phyloP scores from a whole-genome alignment of 768 basidiomycete species.

The Xerocomellus chrysenteron region DNA sequence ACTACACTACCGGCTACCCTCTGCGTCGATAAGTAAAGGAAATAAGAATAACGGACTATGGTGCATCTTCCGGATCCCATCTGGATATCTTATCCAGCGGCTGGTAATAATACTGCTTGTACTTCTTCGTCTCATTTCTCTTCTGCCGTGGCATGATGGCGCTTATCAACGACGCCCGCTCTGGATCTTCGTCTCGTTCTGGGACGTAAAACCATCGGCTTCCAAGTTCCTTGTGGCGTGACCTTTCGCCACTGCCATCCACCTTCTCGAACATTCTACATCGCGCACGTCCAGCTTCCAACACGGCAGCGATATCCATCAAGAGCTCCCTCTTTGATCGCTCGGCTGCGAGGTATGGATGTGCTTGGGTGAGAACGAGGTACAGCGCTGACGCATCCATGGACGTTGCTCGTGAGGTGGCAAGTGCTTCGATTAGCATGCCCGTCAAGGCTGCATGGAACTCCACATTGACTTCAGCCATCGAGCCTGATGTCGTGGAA shows the following conservation, averaged over 20 bases:
- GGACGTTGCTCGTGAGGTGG: conserved; percentile 69
- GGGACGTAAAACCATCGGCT: conserved; percentile 74
- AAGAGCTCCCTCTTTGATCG: conserved; percentile 45
- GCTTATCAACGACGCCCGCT: conserved; percentile 63
- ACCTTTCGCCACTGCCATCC: conserved; percentile 57
- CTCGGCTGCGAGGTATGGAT: conserved; percentile 48
- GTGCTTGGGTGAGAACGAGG: conserved; percentile 49
- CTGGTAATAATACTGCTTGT: conserved; percentile 81
- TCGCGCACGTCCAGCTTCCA: conserved; percentile 44
- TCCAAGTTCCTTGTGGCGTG: conserved; percentile 48
- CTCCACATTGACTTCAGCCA: conserved; percentile 18
- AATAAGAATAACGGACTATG: conserved; percentile 15
- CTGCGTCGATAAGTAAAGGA: neutral
- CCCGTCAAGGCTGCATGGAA: conserved; percentile 52
- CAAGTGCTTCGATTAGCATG: conserved; percentile 69
- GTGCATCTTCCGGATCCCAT: conserved; percentile 72
- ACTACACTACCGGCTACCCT: neutral
- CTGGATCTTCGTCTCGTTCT: conserved; percentile 66
- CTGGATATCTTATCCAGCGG: conserved; percentile 69
- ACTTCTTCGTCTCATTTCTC: conserved; percentile 76
- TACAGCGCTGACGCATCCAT: conserved; percentile 55
- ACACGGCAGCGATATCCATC: conserved; percentile 46
- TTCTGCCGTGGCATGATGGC: conserved; percentile 79
- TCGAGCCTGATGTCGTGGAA: neutral
- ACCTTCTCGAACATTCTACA: conserved; percentile 73